These are phyloP conservation scores for Oryza nivara DNA, from an alignment of 176 grass and related monocot genomes.

Conservation along the genomic window DNA sequence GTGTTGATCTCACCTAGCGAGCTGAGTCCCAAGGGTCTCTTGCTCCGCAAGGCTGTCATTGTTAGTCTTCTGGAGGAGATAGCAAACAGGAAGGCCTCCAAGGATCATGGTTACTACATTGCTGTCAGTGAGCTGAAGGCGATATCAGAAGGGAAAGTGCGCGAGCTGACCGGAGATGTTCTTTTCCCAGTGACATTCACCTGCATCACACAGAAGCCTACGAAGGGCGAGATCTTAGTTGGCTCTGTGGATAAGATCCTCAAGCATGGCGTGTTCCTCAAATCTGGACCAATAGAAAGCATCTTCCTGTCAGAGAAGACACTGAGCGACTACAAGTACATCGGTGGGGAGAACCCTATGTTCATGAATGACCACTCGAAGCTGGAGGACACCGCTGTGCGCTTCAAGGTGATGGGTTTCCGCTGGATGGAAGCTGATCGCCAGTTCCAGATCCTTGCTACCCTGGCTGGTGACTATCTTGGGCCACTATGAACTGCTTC, in stretches of 20 bases:
- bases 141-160: slow-evolving; percentile 51
- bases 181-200: slow-evolving; percentile 79
- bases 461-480: slow-evolving; percentile 84
- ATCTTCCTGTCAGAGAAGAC: slow-evolving; percentile 81
- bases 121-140: slow-evolving; percentile 48
- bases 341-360: slow-evolving; percentile 67
- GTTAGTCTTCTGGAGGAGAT: slow-evolving; percentile 80
- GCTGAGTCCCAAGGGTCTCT: slow-evolving; percentile 63
- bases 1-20: slow-evolving; percentile 77
- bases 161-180: slow-evolving; percentile 78
- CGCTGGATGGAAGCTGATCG: slow-evolving; percentile 88
- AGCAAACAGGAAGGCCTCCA: slow-evolving; percentile 85
- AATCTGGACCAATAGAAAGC: slow-evolving; percentile 64
- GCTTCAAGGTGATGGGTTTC: slow-evolving; percentile 84
- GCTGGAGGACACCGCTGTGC: slow-evolving; percentile 68
- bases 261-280: slow-evolving; percentile 88
- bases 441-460: slow-evolving; percentile 81
- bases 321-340: slow-evolving; percentile 77
- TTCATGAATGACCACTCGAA: slow-evolving; percentile 81
- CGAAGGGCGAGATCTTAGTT: slow-evolving; percentile 77
- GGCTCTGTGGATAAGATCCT: slow-evolving; percentile 76
- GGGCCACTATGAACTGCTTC: slow-evolving; percentile 65
- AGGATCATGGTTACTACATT: slow-evolving; percentile 89
- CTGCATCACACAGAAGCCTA: slow-evolving; percentile 79
- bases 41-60: slow-evolving; percentile 83